Evolutionary conservation across 73 alveolate species (phyloP), one percentile per base, ranked within the genome.

Genomic region (Paramecium primaurelia): DNA sequence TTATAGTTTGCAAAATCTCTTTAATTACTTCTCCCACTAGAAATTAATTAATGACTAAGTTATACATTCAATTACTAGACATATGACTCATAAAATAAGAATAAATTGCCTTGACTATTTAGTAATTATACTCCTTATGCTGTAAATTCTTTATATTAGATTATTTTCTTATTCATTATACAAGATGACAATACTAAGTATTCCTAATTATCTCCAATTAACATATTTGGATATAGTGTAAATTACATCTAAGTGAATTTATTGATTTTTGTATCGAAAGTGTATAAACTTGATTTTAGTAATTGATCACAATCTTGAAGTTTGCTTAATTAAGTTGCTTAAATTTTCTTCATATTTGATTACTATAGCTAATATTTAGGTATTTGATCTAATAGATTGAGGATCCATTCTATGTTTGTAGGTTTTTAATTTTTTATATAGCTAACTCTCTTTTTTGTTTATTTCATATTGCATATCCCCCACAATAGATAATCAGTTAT

Each of bases 11-110:
- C 44, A 80, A 36, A 80, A 80, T 25, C 91, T 80, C 91, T 80
- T 80, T 18, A 80, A 49, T 49, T 80, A 18, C 7, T 80, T 80
- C 34, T 80, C 91, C 91, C 91, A 80, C 91, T 80, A 80, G 16
- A 25, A 25, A 25, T 44, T 6, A 9, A 32, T 64, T 0, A 47
- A 0, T n/a, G 68, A 51, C 14, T 0, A 18, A 3, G 2, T 22
- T 9, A 12, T 80, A 80, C 91, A 80, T 80, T 80, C n/a, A 80
- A 8, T 47, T 80, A 47, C 28, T 80, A 49, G 1, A 80, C 91
- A 22, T 80, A 80, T 6, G 91, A 80, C 38, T 80, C 91, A 47
- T 80, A 80, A 42, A 80, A 80, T 44, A 80, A 26, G 49, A 80
- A 80, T 44, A 80, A 7, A 10, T 80, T 42, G 30, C 91, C 91